Evolutionary conservation across 257 asterid species (phyloP).

Genomic region (Rubia yunnanensis): DNA sequence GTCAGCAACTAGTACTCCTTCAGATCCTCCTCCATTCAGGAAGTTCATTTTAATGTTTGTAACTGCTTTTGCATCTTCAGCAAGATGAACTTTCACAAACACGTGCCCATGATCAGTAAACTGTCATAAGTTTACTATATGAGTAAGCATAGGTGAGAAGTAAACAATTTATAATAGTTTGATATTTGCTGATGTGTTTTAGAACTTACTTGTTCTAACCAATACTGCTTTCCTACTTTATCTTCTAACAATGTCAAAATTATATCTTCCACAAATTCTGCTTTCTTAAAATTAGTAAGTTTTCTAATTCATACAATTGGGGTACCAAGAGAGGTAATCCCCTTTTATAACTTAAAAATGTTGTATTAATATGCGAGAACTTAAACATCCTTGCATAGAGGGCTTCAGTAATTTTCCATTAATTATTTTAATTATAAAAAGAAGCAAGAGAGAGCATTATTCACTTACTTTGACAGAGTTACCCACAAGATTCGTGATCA

Average conservation of each 20-base stretch:
- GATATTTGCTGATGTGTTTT: neutral
- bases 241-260: too few species aligned
- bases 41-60: constrained; percentile 26
- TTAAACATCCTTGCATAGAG: neutral
- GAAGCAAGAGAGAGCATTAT: neutral
- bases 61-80: constrained; percentile 40
- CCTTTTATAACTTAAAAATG: neutral
- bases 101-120: constrained; percentile 86
- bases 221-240: neutral
- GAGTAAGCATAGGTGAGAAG: neutral
- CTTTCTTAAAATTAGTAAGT: neutral
- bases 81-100: constrained; percentile 76
- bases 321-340: neutral
- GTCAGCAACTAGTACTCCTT: constrained; percentile 20
- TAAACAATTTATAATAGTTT: neutral
- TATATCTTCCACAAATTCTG: neutral
- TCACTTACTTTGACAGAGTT: constrained; percentile 89
- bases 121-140: constrained; percentile 26
- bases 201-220: neutral
- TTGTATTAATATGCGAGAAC: neutral
- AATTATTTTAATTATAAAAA: too few species aligned
- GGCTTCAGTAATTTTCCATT: neutral
- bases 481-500: constrained; percentile 83
- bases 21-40: constrained; percentile 41
- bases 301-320: neutral